Evolutionary conservation across 2,329 filamentous ascomycete species (phyloP).

Genomic region (Stemphylium lycopersici): DNA sequence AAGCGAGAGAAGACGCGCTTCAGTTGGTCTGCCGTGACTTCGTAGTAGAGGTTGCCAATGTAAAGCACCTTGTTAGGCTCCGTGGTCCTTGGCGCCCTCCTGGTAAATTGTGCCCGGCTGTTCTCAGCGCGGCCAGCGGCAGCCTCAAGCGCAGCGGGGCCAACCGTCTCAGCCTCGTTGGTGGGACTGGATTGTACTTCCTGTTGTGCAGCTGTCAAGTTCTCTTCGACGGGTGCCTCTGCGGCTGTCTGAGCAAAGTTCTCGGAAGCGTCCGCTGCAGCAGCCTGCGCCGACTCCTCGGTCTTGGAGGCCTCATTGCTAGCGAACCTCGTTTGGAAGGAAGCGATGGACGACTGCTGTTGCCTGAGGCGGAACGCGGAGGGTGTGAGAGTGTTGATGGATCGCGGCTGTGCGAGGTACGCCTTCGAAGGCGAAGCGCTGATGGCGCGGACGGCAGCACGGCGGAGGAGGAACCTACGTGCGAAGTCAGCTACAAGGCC

Average conservation of each 20-base stretch:
- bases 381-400: constrained; percentile 43
- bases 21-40: constrained; percentile 67
- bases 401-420: constrained; percentile 50
- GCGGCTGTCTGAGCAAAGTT: constrained; percentile 46
- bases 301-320: constrained; percentile 54
- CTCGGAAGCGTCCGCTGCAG: constrained; percentile 30
- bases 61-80: constrained; percentile 58
- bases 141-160: constrained; percentile 31
- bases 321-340: constrained; percentile 56
- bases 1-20: constrained; percentile 65
- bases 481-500: constrained; percentile 6
- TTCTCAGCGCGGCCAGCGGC: constrained; percentile 1
- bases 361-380: constrained; percentile 41
- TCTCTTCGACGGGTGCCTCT: constrained; percentile 45
- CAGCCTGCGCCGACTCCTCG: constrained; percentile 46
- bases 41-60: constrained; percentile 73
- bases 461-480: constrained; percentile 65
- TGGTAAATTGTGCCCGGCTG: not conserved
- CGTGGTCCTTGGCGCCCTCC: not conserved
- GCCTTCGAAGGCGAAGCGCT: constrained; percentile 55
- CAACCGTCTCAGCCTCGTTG: constrained; percentile 37
- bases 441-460: constrained; percentile 62
- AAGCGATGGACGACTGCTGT: constrained; percentile 48
- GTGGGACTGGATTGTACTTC: constrained; percentile 31
- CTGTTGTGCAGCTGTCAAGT: constrained; percentile 36